Percentiles rank a stretch among this genome's conserved stretches.
These are phyloP conservation scores for Lactarius deliciosus DNA, from an alignment of 768 basidiomycete genomes.

Conservation along the genomic window DNA sequence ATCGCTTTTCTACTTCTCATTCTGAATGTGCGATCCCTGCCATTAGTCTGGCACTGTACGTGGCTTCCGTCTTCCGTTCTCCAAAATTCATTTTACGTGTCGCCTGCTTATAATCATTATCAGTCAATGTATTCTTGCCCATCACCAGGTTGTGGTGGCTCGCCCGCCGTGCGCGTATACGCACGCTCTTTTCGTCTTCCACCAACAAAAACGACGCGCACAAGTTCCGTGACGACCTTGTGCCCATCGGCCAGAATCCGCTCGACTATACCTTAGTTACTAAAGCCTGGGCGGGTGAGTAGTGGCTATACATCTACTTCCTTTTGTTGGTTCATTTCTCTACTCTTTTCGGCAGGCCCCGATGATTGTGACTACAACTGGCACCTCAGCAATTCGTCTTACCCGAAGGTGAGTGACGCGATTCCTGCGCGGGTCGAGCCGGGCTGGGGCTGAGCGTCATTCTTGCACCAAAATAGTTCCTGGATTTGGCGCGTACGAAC, in stretches of 20 bases:
- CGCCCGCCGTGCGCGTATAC: constrained; percentile 12
- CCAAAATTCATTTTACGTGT: not conserved
- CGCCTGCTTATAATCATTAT: not conserved
- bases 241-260: constrained; percentile 31
- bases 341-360: constrained; percentile 43
- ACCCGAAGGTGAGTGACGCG: constrained; percentile 57
- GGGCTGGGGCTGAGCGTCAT: not conserved
- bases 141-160: constrained; percentile 12
- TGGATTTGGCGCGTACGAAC: constrained; percentile 45
- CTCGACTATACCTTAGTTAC: constrained; percentile 28
- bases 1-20: constrained; percentile 13
- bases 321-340: not conserved
- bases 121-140: constrained; percentile 25
- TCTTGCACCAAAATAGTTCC: constrained; percentile 29
- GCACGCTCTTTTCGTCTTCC: constrained; percentile 11
- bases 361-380: constrained; percentile 75
- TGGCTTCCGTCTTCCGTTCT: not conserved
- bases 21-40: constrained; percentile 16
- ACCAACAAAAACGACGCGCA: constrained; percentile 3
- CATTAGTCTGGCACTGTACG: constrained; percentile 30
- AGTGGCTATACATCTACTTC: not conserved
- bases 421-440: not conserved
- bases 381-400: constrained; percentile 81
- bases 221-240: constrained; percentile 24
- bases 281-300: constrained; percentile 30